Evolutionary conservation across 768 basidiomycete species (phyloP), one percentile per base, ranked within the genome.

Genomic region (Boletus rubroflammeus): DNA sequence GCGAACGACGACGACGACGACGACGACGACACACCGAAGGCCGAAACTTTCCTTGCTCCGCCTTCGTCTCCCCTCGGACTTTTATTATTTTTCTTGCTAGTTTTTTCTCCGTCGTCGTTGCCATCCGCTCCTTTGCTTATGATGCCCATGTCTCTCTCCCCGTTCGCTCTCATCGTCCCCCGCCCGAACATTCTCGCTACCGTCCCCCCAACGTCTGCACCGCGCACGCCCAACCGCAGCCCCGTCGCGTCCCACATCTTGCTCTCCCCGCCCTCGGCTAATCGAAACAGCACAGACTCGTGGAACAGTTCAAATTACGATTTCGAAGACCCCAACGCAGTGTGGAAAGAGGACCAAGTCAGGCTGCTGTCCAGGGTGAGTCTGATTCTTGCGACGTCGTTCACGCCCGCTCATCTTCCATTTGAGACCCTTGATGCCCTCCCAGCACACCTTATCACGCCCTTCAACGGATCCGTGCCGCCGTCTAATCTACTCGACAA

Each of bases 401-500:
- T 53, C 38, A 25, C 2, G 0, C 39, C 2, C 23, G 26, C 57
- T 66, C 53, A 49, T 57, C 1, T 55, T 58, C 29, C 51, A 21
- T 46, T 35, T 10, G 1, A 67, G 90, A 90, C 91, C 15, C 79
- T 93, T 10, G 91, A 93, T 66, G 85, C 86, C 41, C 82, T 92
- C 55, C 90, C 90, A 10, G 75, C 85, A 6, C 88, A 92, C 62
- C 81, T 93, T n/a, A 77, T 90, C 67, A 93, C 91, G 15, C 91
- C 90, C 50, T 93, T 90, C 77, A 85, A 87, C 59, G 90, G 91
- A 29, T 79, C 84, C 42, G 81, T 93, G 19, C 91, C 91, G 1
- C 90, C 90, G 31, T 84, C 88, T 14, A 93, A 93, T 68, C 80
- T 93, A 21, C 83, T 93, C 55, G 90, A 93, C 70, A 90, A 89